These are phyloP conservation scores for Grosmannia huntii DNA, from an alignment of 2,329 filamentous ascomycete species.

Conservation along the genomic window DNA sequence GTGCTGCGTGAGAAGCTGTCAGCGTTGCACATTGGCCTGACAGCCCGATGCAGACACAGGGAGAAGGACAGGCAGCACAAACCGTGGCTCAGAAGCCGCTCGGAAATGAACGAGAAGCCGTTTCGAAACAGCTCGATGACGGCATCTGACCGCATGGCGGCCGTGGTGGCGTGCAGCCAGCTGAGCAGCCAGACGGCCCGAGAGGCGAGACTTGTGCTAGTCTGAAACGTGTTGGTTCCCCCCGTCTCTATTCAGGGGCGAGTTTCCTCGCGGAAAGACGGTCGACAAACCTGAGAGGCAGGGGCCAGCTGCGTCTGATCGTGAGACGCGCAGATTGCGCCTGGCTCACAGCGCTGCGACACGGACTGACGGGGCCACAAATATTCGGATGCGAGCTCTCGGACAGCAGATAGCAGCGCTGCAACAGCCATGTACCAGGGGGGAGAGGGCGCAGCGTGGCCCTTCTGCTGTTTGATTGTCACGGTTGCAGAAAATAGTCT, in stretches of 20 bases:
- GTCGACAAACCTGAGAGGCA: neutral
- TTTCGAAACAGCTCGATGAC: slow-evolving; percentile 8
- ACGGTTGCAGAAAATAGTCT: neutral
- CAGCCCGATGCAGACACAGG: neutral
- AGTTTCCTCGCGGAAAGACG: neutral
- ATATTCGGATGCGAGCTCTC: neutral
- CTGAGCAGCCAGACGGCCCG: neutral
- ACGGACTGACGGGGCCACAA: neutral
- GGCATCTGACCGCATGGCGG: slow-evolving; percentile 11
- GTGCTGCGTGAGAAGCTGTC: neutral
- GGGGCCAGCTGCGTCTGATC: neutral
- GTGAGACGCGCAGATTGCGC: neutral
- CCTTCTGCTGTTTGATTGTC: neutral
- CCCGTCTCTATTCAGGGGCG: neutral
- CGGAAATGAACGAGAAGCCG: slow-evolving; percentile 11
- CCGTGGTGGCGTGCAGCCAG: slow-evolving; percentile 7
- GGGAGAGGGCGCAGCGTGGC: neutral
- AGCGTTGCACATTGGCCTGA: neutral
- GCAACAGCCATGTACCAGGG: slow-evolving; percentile 7
- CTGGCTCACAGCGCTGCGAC: neutral
- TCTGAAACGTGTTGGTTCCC: neutral
- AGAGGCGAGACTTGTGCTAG: neutral
- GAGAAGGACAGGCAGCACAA: neutral
- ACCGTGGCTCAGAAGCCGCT: slow-evolving; percentile 7
- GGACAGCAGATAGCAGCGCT: neutral